Conservation (phyloP, 306 rosid genomes). For the Abrus pulchellus region DNA sequence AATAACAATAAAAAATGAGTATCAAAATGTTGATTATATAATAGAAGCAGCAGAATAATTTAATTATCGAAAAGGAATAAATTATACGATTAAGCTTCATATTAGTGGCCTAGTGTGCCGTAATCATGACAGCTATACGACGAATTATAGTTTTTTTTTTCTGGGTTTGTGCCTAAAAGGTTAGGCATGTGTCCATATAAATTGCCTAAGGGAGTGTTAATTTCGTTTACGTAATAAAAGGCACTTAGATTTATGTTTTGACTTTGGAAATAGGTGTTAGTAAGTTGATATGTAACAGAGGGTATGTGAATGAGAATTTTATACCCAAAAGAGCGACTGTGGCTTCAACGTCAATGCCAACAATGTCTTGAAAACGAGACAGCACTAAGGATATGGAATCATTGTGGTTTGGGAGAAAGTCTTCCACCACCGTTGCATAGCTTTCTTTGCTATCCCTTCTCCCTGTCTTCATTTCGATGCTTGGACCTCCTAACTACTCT, state of each 20-base stretch:
- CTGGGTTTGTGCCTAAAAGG: conserved; percentile 33
- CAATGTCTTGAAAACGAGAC: conserved; percentile 75
- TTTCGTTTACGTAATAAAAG: neutral
- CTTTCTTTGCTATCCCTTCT: conserved; percentile 79
- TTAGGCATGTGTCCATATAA: conserved; percentile 32
- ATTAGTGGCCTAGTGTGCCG: neutral
- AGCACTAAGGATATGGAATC: conserved; percentile 73
- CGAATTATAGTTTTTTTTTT: neutral
- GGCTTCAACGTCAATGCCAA: conserved; percentile 80
- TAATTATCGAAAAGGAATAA: neutral
- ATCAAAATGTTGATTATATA: no score
- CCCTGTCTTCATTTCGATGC: conserved; percentile 79
- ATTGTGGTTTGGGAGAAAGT: conserved; percentile 76
- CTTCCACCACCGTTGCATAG: conserved; percentile 52
- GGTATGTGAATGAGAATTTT: neutral
- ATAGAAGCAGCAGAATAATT: neutral
- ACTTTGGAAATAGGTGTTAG: neutral
- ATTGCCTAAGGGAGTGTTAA: neutral
- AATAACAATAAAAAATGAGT: no score
- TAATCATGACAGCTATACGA: neutral
- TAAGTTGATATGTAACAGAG: neutral
- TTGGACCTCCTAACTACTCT: conserved; percentile 82
- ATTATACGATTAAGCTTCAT: neutral
- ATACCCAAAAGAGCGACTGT: conserved; percentile 84
- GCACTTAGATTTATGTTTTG: neutral